Percentiles rank a stretch among this genome's conserved stretches.
Conservation (phyloP, 2,329 filamentous ascomycete species). For the Rhexocercosporidium sp. region DNA sequence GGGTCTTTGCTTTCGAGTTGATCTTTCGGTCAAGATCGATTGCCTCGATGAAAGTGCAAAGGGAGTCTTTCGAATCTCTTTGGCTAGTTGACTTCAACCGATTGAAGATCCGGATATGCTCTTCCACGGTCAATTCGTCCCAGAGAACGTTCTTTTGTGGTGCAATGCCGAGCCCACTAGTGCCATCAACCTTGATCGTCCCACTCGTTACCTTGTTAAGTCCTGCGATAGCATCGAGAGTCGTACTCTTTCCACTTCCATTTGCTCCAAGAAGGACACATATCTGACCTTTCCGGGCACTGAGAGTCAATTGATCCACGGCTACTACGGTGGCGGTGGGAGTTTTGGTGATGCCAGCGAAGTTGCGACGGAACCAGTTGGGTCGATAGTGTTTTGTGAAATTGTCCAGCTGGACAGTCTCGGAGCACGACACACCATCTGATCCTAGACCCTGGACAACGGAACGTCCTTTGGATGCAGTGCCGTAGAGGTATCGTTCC, state of each 20-base stretch:
- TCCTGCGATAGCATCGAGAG: conserved; percentile 85
- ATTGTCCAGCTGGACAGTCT: conserved; percentile 70
- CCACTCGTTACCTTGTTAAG: conserved; percentile 79
- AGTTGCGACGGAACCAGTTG: conserved; percentile 61
- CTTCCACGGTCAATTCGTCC: conserved; percentile 84
- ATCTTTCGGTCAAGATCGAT: conserved; percentile 80
- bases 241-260: conserved; percentile 89
- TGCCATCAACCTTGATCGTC: conserved; percentile 76
- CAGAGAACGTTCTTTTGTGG: conserved; percentile 95
- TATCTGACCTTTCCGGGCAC: conserved; percentile 79
- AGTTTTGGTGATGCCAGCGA: conserved; percentile 36
- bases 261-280: conserved; percentile 87
- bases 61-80: conserved; percentile 61
- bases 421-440: conserved; percentile 13
- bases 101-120: conserved; percentile 87
- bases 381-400: conserved; percentile 83
- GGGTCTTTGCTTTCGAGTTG: conserved; percentile 72
- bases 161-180: conserved; percentile 82
- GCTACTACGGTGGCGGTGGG: conserved; percentile 74
- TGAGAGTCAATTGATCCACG: conserved; percentile 74
- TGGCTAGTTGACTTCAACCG: conserved; percentile 70
- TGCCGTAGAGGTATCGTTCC: conserved; percentile 78
- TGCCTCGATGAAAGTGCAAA: conserved; percentile 66
- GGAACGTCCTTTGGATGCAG: conserved; percentile 66
- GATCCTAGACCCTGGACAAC: conserved; percentile 44